phyloP scores from a whole-genome alignment of 2,329 filamentous ascomycete species.

The Ophiocordyceps unilateralis region DNA sequence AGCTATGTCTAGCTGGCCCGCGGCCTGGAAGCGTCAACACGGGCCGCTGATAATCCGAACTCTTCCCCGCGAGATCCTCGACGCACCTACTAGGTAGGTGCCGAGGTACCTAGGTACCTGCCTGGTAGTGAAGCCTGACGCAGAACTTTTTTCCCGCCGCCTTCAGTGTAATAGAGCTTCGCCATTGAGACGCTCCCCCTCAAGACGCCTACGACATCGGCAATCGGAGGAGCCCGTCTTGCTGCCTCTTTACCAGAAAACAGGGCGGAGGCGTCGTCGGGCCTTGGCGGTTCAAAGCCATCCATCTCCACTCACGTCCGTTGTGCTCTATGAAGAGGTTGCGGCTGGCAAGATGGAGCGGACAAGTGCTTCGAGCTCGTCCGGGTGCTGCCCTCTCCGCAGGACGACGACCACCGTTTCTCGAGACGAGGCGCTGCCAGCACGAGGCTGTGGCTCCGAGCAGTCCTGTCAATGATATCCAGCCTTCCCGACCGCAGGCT shows the following conservation, averaged over 20 bases:
- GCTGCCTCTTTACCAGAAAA: neutral
- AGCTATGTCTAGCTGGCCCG: neutral
- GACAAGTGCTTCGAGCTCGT: conserved; percentile 21
- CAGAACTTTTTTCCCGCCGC: conserved; percentile 3
- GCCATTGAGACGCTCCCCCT: neutral
- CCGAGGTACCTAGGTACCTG: too few relatives aligned
- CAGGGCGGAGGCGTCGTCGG: neutral
- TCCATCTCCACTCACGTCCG: neutral
- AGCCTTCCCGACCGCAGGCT: conserved; percentile 1
- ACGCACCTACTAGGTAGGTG: too few relatives aligned
- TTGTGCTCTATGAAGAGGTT: conserved; percentile 21
- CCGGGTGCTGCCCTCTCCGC: conserved; percentile 8
- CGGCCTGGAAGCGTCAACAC: neutral
- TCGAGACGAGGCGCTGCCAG: conserved; percentile 12
- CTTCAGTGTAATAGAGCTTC: neutral
- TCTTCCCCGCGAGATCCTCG: too few relatives aligned
- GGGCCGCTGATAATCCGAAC: conserved; percentile 6
- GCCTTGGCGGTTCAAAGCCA: neutral
- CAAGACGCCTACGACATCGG: neutral
- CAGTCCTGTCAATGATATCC: conserved; percentile 3
- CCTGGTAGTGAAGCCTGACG: too few relatives aligned
- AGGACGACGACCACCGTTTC: conserved; percentile 9
- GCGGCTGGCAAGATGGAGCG: conserved; percentile 22
- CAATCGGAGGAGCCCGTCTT: neutral
- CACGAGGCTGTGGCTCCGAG: conserved; percentile 12